These are phyloP conservation scores for Globomyces sp. DNA, from an alignment of 371 early-diverging fungal species.

Conservation along the genomic window DNA sequence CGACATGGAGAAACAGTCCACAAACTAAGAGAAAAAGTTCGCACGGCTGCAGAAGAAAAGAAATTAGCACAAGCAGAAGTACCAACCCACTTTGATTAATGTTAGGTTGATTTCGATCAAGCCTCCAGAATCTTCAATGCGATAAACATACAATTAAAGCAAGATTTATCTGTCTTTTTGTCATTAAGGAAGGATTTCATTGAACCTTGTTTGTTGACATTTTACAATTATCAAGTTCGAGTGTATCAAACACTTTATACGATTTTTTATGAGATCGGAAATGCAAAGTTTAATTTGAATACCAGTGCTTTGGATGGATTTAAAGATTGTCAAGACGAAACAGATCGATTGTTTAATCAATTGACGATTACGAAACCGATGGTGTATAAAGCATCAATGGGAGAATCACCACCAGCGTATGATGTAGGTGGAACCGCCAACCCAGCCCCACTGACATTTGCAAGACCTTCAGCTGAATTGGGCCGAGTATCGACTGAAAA, in stretches of 20 bases:
- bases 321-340: neutral
- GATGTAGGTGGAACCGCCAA: too few relatives aligned
- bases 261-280: slow-evolving; percentile 17
- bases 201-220: slow-evolving; percentile 69
- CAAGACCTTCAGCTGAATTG: too few relatives aligned
- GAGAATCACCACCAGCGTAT: too few relatives aligned
- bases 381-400: neutral
- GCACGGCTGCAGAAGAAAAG: slow-evolving; percentile 70
- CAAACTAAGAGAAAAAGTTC: slow-evolving; percentile 67
- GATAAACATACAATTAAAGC: slow-evolving; percentile 64
- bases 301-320: slow-evolving; percentile 11
- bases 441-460: too few relatives aligned
- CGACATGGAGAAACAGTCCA: slow-evolving; percentile 65
- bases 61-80: slow-evolving; percentile 63
- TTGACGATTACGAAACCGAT: slow-evolving; percentile 4
- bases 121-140: slow-evolving; percentile 74
- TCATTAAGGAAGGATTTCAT: slow-evolving; percentile 57
- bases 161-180: slow-evolving; percentile 68
- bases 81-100: slow-evolving; percentile 12
- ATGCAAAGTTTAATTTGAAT: slow-evolving; percentile 14
- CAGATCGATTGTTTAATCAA: neutral
- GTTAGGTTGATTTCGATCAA: slow-evolving; percentile 46
- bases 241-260: slow-evolving; percentile 54
- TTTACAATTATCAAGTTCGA: slow-evolving; percentile 68
- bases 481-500: too few relatives aligned